Evolutionary conservation across 1,284 basidiomycete species (phyloP).

Genomic region (Cystobasidium slooffiae): DNA sequence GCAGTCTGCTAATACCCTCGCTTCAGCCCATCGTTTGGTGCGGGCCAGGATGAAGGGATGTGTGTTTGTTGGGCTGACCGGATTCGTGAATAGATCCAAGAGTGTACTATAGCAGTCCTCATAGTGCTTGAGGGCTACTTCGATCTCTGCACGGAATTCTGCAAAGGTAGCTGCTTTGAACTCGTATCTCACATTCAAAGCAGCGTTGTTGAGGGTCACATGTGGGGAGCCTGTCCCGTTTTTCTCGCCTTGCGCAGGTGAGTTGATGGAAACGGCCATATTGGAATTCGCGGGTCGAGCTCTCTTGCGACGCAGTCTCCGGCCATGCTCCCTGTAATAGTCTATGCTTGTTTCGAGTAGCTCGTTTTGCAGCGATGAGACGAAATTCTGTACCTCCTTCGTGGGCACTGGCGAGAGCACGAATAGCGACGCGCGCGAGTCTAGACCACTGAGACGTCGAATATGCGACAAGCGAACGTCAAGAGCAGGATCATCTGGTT

Average conservation of each 20-base stretch:
- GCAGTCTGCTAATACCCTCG: constrained; percentile 91
- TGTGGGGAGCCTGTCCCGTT: constrained; percentile 33
- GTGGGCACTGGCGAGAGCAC: constrained; percentile 88
- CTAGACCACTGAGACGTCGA: constrained; percentile 81
- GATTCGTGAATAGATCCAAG: constrained; percentile 78
- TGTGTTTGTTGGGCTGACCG: constrained; percentile 51
- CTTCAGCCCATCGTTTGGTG: constrained; percentile 97
- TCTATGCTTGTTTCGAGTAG: constrained; percentile 85
- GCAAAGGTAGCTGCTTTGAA: constrained; percentile 97
- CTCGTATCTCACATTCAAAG: constrained; percentile 95
- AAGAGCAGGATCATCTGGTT: constrained; percentile 75
- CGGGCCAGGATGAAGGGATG: constrained; percentile 74
- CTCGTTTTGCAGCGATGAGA: constrained; percentile 80
- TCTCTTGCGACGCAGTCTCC: constrained; percentile 85
- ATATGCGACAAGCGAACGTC: constrained; percentile 83
- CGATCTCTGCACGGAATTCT: constrained; percentile 87
- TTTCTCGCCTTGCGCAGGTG: constrained; percentile 5
- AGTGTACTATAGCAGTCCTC: constrained; percentile 64
- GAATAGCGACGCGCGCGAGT: constrained; percentile 88
- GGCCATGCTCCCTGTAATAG: constrained; percentile 88
- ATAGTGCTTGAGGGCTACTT: constrained; percentile 77
- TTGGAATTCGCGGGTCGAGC: constrained; percentile 69
- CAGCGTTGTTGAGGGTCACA: constrained; percentile 55
- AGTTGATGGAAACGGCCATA: constrained; percentile 46
- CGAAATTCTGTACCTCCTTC: constrained; percentile 80